Evolutionary conservation across 139 green algal species (phyloP).

Genomic region (Chlorella sp.): DNA sequence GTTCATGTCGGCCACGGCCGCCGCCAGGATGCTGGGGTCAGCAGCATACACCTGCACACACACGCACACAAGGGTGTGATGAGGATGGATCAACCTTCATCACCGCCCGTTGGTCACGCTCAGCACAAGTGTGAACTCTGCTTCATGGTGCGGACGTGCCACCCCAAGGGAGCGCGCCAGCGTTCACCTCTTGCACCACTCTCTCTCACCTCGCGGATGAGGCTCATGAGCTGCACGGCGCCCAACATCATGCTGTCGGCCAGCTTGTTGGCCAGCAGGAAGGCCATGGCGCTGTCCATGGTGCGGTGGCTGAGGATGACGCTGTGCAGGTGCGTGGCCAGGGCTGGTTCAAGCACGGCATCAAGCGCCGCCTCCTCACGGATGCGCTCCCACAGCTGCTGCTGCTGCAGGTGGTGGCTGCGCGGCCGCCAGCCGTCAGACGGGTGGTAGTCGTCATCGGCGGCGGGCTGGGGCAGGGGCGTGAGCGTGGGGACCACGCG

Average conservation of each 20-base stretch:
- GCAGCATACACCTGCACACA: conserved; percentile 28
- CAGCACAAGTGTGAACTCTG: no score
- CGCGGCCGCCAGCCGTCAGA: conserved; percentile 42
- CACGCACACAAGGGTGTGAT: no score
- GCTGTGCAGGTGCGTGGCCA: conserved; percentile 83
- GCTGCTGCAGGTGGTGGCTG: conserved; percentile 42
- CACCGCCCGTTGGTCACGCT: no score
- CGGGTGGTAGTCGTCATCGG: conserved; percentile 34
- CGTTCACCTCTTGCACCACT: no score
- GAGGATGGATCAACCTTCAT: no score
- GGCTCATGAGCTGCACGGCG: conserved; percentile 40
- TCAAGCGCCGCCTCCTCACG: conserved; percentile 39
- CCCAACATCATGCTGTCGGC: conserved; percentile 73
- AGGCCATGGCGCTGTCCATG: conserved; percentile 75
- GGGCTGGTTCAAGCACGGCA: conserved; percentile 68
- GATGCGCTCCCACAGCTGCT: conserved; percentile 59
- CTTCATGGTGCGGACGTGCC: no score
- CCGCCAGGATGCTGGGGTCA: conserved; percentile 51
- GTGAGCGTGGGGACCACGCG: no score
- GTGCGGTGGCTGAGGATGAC: conserved; percentile 80
- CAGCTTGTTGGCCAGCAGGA: conserved; percentile 95
- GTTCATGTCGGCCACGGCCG: conserved; percentile 70
- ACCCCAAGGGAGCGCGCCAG: no score
- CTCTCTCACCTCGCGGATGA: conserved; percentile 36
- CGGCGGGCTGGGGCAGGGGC: background rate